phyloP scores from a whole-genome alignment of 1,139 yeast genomes.

The Blastobotrys illinoisensis region DNA sequence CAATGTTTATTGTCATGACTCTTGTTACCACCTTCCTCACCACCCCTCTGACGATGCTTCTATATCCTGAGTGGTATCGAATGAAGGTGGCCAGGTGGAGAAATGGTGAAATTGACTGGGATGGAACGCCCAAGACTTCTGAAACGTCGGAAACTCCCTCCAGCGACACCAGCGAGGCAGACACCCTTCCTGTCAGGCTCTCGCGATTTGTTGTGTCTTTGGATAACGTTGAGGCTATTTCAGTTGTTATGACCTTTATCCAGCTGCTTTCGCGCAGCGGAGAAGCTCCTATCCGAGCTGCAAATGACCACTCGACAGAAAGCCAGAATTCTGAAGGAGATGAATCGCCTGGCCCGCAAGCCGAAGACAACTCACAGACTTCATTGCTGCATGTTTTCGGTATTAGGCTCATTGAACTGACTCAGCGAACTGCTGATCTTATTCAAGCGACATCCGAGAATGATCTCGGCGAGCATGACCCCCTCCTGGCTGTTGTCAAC shows the following conservation, averaged over 20 bases:
- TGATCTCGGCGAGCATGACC: constrained; percentile 37
- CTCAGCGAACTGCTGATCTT: constrained; percentile 63
- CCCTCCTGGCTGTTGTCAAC: constrained; percentile 48
- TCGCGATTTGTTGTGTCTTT: constrained; percentile 16
- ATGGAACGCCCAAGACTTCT: constrained; percentile 27
- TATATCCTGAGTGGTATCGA: constrained; percentile 57
- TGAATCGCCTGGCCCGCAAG: neutral
- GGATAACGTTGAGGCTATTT: constrained; percentile 26
- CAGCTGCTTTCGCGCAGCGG: constrained; percentile 20
- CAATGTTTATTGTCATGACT: constrained; percentile 82
- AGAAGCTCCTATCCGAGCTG: neutral
- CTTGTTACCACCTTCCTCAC: constrained; percentile 67
- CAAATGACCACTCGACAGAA: too few relatives aligned
- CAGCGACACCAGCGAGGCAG: constrained; percentile 9
- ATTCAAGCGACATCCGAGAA: constrained; percentile 52
- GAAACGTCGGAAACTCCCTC: constrained; percentile 8
- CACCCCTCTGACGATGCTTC: constrained; percentile 59
- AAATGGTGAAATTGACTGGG: constrained; percentile 42
- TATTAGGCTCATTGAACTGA: constrained; percentile 51
- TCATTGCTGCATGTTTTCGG: constrained; percentile 38
- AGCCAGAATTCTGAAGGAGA: neutral
- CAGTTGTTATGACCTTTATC: constrained; percentile 32
- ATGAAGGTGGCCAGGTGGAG: constrained; percentile 42
- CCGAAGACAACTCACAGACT: neutral
- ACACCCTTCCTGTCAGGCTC: constrained; percentile 10